These are phyloP conservation scores for Leishmania mexicana DNA, from an alignment of 208 protist species.

Conservation along the genomic window DNA sequence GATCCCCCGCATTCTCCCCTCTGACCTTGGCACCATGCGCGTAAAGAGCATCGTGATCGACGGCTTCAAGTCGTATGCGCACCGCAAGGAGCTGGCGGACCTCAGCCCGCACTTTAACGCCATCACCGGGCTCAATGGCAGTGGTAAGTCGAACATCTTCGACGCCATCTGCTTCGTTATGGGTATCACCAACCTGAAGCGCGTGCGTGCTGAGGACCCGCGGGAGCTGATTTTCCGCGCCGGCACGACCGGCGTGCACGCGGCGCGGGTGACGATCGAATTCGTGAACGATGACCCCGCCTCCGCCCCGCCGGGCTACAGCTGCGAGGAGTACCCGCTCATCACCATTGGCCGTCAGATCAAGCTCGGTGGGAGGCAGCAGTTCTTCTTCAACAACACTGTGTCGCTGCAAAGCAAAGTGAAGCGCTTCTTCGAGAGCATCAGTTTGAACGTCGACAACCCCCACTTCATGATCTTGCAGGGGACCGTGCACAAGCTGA, in stretches of 20 bases:
- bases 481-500: conserved; percentile 99
- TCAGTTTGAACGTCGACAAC: conserved; percentile 99
- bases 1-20: not conserved
- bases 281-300: conserved; percentile 98
- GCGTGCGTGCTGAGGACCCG: conserved; percentile 96
- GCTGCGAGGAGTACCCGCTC: conserved; percentile 92
- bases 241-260: conserved; percentile 99
- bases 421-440: conserved; percentile 99
- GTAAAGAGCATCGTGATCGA: conserved; percentile 99
- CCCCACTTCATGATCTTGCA: conserved; percentile 99
- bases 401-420: conserved; percentile 96
- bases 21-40: conserved; percentile 88
- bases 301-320: conserved; percentile 97
- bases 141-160: conserved; percentile 99
- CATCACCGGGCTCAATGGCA: conserved; percentile 99
- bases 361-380: conserved; percentile 96
- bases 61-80: conserved; percentile 99
- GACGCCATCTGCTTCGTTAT: conserved; percentile 99
- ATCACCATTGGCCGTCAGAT: conserved; percentile 99
- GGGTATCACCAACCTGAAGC: conserved; percentile 99
- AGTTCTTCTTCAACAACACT: conserved; percentile 99
- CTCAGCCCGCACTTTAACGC: conserved; percentile 99
- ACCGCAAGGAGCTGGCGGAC: conserved; percentile 94
- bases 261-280: conserved; percentile 99
- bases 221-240: conserved; percentile 99